phyloP scores from a whole-genome alignment of 2,329 filamentous ascomycete genomes.

The Beauveria varroae region DNA sequence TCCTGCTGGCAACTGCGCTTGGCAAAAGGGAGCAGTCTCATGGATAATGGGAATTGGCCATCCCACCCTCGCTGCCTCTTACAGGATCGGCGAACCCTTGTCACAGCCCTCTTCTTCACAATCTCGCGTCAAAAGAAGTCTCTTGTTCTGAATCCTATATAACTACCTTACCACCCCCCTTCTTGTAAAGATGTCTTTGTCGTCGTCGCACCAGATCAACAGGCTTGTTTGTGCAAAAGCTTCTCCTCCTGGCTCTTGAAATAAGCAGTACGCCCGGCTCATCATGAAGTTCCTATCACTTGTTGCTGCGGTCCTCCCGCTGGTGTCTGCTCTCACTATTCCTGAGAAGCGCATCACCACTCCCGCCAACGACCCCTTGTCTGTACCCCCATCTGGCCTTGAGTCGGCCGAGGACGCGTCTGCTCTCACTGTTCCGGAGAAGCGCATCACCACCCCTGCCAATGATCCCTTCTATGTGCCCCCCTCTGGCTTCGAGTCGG shows the following conservation, averaged over 20 bases:
- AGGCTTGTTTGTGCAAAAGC: background rate
- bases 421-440: background rate
- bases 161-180: background rate
- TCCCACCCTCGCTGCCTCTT: background rate
- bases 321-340: background rate
- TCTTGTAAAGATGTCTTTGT: background rate
- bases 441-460: background rate
- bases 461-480: slow-evolving; percentile 12
- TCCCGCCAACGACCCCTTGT: slow-evolving; percentile 8
- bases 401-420: background rate
- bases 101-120: too few relatives aligned
- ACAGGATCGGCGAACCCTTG: background rate
- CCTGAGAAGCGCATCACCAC: slow-evolving; percentile 1
- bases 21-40: background rate
- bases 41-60: too few relatives aligned
- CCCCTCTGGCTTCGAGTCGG: slow-evolving; percentile 7
- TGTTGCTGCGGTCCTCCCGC: slow-evolving; percentile 1
- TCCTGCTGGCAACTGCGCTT: background rate
- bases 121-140: background rate
- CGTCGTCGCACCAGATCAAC: background rate
- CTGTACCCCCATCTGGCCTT: slow-evolving; percentile 6
- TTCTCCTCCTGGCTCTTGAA: background rate
- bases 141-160: background rate
- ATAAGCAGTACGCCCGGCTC: background rate
- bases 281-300: slow-evolving; percentile 6